These are phyloP conservation scores for Eimeria brunetti DNA, from an alignment of 169 alveolate species.

Conservation along the genomic window DNA sequence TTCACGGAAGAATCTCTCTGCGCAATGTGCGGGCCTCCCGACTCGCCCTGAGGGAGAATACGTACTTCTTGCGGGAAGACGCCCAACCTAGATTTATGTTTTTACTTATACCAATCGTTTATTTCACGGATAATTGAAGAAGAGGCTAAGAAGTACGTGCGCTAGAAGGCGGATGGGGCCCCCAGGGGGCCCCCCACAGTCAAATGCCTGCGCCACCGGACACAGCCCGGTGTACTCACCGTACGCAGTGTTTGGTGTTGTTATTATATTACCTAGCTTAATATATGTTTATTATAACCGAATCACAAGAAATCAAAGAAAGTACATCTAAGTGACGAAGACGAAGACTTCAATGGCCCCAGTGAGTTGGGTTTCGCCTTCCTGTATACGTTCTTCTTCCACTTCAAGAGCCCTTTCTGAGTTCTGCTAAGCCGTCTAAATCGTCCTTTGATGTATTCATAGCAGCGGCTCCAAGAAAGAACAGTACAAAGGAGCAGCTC, in stretches of 20 bases:
- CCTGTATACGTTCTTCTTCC: neutral
- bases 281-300: neutral
- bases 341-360: neutral
- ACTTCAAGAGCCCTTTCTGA: neutral
- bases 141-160: neutral
- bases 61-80: neutral
- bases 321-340: neutral
- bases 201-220: neutral
- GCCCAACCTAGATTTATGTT: neutral
- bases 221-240: neutral
- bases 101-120: neutral
- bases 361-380: neutral
- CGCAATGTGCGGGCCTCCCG: neutral
- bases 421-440: neutral
- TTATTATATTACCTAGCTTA: neutral
- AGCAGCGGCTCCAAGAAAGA: neutral
- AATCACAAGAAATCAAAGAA: neutral
- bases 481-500: neutral
- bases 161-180: neutral
- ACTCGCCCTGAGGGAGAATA: neutral
- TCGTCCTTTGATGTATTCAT: neutral
- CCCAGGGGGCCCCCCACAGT: slow-evolving; percentile 1
- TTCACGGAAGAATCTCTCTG: neutral
- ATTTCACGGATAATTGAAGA: neutral
- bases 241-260: neutral